A percentile compares a stretch with the other conserved stretches of the same genome.
phyloP scores from a whole-genome alignment of 495 filamentous ascomycete genomes.

The Penicillium salamii region DNA sequence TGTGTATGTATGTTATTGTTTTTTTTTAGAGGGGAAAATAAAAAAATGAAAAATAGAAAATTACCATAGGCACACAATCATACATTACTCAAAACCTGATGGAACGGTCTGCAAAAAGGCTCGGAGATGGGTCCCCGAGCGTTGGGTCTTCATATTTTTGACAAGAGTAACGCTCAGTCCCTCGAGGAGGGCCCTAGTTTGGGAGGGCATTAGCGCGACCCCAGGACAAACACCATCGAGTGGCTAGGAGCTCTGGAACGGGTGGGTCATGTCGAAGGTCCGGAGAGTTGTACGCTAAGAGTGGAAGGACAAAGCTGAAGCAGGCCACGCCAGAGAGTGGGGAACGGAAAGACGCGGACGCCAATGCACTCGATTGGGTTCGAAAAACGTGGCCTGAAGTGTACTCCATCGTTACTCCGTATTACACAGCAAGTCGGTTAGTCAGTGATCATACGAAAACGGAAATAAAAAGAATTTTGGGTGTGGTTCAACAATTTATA shows the following conservation, averaged over 20 bases:
- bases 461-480: background rate
- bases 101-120: constrained; percentile 15
- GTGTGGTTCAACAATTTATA: too few relatives aligned
- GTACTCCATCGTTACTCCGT: constrained; percentile 3
- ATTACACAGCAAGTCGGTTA: background rate
- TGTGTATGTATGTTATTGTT: too few relatives aligned
- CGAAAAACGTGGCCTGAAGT: constrained; percentile 40
- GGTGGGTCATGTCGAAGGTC: constrained; percentile 12
- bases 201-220: constrained; percentile 21
- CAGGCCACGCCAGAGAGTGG: constrained; percentile 14
- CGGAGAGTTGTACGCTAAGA: constrained; percentile 18
- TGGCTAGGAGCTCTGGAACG: constrained; percentile 24
- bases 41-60: constrained; percentile 1
- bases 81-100: background rate
- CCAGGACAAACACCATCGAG: constrained; percentile 25
- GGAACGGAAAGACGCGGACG: constrained; percentile 42
- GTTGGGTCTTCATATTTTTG: constrained; percentile 3
- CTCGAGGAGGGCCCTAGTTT: constrained; percentile 12
- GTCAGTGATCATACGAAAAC: background rate
- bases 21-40: too few relatives aligned
- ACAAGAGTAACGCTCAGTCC: constrained; percentile 23
- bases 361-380: constrained; percentile 42
- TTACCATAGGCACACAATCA: too few relatives aligned
- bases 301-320: constrained; percentile 7
- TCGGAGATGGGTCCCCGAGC: constrained; percentile 16